phyloP scores from a whole-genome alignment of 805 yeast species.

The Kuraishia hungarica region DNA sequence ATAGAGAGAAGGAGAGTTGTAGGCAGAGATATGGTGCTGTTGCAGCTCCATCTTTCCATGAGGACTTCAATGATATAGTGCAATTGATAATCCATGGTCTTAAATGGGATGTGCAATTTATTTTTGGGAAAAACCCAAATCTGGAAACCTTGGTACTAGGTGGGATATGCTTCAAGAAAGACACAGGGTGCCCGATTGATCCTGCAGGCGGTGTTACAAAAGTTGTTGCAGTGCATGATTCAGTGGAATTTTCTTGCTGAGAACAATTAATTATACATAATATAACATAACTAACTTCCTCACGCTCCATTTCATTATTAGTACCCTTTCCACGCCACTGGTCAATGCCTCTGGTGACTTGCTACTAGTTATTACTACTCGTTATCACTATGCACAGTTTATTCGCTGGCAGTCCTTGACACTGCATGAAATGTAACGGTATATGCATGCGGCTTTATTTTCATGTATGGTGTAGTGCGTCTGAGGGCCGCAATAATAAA shows the following conservation, averaged over 20 bases:
- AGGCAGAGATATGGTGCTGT: constrained; percentile 7
- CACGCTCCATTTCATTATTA: too few species aligned
- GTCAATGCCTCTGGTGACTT: too few species aligned
- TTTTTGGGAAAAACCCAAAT: constrained; percentile 6
- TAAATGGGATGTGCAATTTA: constrained; percentile 11
- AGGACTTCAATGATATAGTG: constrained; percentile 3
- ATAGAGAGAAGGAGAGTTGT: constrained; percentile 8
- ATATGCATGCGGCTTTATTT: not conserved
- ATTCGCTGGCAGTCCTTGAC: not conserved
- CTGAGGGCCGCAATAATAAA: not conserved
- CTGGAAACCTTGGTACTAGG: constrained; percentile 16
- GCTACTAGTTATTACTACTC: too few species aligned
- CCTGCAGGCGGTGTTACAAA: not conserved
- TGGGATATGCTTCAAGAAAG: constrained; percentile 8
- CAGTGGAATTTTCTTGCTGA: not conserved
- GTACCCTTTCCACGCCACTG: too few species aligned
- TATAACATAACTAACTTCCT: too few species aligned
- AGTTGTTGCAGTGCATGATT: not conserved
- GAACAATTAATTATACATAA: too few species aligned
- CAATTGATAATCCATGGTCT: constrained; percentile 15
- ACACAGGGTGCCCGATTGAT: not conserved
- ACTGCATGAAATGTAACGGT: not conserved
- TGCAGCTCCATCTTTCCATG: not conserved
- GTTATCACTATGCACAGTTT: too few species aligned
- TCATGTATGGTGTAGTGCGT: not conserved